A percentile compares a stretch with the other conserved stretches of the same genome.
Conservation (phyloP, 331 rosid species). For the Pyrus hybrid region DNA sequence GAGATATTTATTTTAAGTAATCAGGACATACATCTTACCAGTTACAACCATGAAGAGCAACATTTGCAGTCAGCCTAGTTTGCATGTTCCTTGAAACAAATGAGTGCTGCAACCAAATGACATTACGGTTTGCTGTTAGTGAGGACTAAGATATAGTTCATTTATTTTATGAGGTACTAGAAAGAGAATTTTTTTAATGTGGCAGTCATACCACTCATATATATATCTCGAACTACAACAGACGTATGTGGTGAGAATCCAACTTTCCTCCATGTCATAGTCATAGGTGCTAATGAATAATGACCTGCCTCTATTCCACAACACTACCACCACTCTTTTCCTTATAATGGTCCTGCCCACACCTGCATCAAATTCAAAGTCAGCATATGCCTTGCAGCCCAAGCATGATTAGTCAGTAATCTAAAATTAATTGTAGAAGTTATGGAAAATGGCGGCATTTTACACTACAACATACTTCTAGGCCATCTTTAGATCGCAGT, state of each 20-base stretch:
- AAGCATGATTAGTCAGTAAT: not conserved
- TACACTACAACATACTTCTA: slow-evolving; percentile 4
- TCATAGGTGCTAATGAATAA: not conserved
- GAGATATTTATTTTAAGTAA: not conserved
- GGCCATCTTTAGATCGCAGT: slow-evolving; percentile 3
- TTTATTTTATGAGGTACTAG: not conserved
- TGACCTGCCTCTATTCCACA: slow-evolving; percentile 11
- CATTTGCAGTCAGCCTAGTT: slow-evolving; percentile 4
- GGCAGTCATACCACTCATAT: slow-evolving; percentile 1
- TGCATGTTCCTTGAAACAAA: slow-evolving; percentile 10
- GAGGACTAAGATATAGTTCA: not conserved
- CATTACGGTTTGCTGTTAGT: not conserved
- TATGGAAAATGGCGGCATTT: not conserved
- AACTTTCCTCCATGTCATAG: slow-evolving; percentile 13
- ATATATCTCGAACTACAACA: slow-evolving; percentile 3
- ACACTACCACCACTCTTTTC: slow-evolving; percentile 10
- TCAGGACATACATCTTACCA: slow-evolving; percentile 1
- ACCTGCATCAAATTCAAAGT: not conserved
- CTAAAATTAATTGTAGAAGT: not conserved
- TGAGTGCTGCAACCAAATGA: slow-evolving; percentile 10
- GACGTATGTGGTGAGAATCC: not conserved
- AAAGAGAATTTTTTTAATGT: not conserved
- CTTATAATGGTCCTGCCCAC: slow-evolving; percentile 22
- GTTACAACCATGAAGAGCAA: slow-evolving; percentile 14
- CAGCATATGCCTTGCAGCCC: not conserved